A percentile compares a stretch with the other conserved stretches of the same genome.
These are phyloP conservation scores for Chlorella sp. DNA, from an alignment of 139 green algal genomes.

Conservation along the genomic window DNA sequence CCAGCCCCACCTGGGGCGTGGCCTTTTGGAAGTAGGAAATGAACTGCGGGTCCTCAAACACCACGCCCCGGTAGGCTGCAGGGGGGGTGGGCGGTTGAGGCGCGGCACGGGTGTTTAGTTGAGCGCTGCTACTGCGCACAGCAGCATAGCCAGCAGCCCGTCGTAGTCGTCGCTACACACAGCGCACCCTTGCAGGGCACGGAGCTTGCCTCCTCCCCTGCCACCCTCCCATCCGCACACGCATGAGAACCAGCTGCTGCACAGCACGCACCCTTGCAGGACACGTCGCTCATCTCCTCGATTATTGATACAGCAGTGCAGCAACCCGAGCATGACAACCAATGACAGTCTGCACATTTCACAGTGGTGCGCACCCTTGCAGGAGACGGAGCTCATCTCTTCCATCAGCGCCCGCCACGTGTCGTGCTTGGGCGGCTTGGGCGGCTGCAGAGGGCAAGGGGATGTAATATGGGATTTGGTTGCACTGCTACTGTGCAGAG, in stretches of 20 bases:
- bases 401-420: conserved; percentile 88
- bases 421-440: conserved; percentile 48
- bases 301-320: conserved; percentile 65
- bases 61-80: conserved; percentile 54
- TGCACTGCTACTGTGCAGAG: neutral
- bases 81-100: neutral
- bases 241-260: conserved; percentile 57
- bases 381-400: conserved; percentile 64
- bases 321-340: no score
- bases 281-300: conserved; percentile 65
- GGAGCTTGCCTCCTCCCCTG: no score
- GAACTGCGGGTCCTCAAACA: conserved; percentile 88
- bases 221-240: neutral
- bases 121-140: no score
- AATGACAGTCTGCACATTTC: neutral
- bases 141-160: no score
- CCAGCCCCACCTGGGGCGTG: conserved; percentile 91
- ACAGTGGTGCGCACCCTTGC: conserved; percentile 45
- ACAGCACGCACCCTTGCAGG: conserved; percentile 56
- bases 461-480: neutral
- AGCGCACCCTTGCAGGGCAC: no score
- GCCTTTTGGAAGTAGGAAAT: conserved; percentile 90
- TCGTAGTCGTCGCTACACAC: no score
- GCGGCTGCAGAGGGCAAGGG: conserved; percentile 47
- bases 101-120: no score